Evolutionary conservation across 192 early-diverging fungal genomes (phyloP), one percentile per base, ranked within the genome.

Genomic region (Rhizophlyctis rosea): DNA sequence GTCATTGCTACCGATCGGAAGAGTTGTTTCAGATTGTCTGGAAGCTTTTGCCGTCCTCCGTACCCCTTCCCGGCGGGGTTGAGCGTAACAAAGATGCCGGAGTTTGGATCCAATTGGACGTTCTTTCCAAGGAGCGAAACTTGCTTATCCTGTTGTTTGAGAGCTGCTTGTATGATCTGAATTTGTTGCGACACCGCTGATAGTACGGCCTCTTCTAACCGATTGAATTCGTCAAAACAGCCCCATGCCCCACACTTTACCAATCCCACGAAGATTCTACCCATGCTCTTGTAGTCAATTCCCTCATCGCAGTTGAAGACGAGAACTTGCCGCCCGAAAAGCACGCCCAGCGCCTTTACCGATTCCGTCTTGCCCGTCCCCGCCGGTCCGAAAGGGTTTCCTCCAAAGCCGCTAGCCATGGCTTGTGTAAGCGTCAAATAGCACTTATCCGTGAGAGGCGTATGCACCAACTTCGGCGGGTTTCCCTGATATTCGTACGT

Each of bases 271-370:
- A 84, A 84, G n/a, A 84, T 84, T 32, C 82, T 24, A 2, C 81
- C 82, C 78, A 84, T 84, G 54, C 78, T 81, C 54, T 84, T 83
- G 64, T 84, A 84, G 59, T 84, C 82, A 47, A 84, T 83, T 2
- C 82, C 82, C 67, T 84, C 82, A 50, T 84, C 82, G 61, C 82
- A 84, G 63, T 84, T 84, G 65, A 84, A 84, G 13, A 84, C 82
- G 1, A 84, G 71, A 1, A 82, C 80, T 65, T 84, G 82, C 39
- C 82, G 49, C 52, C 82, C 82, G 64, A 84, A 81, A 18, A 84
- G 59, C 23, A 76, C 76, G 3, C 80, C 82, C 0, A 83, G 61
- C 1, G 81, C 81, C 61, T 83, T 83, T 0, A 83, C 81, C 0
- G 81, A 83, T 56, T 83, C 81, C 1, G 82, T 84, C 57, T 84